Evolutionary conservation across 257 asterid species (phyloP), one percentile per base, ranked within the genome.

Genomic region (Solanum ossicruentum): DNA sequence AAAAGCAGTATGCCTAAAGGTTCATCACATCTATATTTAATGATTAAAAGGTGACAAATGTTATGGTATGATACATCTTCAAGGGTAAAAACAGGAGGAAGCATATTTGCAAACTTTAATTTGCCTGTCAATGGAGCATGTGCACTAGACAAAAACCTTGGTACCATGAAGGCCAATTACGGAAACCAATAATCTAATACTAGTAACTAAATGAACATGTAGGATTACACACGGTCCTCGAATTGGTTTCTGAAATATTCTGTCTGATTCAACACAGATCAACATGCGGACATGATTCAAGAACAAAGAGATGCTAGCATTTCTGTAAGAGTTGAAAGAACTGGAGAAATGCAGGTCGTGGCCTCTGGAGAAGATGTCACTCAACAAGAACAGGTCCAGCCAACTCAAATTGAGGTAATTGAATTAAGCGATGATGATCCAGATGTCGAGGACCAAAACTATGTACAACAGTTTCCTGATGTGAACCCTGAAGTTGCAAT

Each of bases 371-470:
- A 66, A 83, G 51, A 52, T 23, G 15, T 20, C 51, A 83, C 80
- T 66, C 80, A 83, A 66, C 70, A 45, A 67, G 39, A 18, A 21
- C 63, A 55, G 63, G 70, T 12, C 32, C 81, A 67, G 65, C 72
- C 39, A 1, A 20, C 13, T 28, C 47, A 84, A 80, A 5, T 81
- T 60, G 36, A 16, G 13, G 94, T 94, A 67, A 95, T 95, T 32
- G 93, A 91, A 54, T 80, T 94, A 28, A 89, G 96, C 17, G 94
- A 91, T 3, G 97, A 92, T 55, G 98, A 93, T 13, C 36, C 65
- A 16, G 94, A 89, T 16, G 70, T 49, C 69, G 85, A 69, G 18
- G 87, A 84, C 17, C 83, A 75, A 51, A 82, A 7, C 18, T 51
- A 71, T 81, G 81, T 47, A 47, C 55, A 55, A 47, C 87, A 3